Conservation (phyloP, 768 basidiomycete genomes). For the Suillus decipiens region DNA sequence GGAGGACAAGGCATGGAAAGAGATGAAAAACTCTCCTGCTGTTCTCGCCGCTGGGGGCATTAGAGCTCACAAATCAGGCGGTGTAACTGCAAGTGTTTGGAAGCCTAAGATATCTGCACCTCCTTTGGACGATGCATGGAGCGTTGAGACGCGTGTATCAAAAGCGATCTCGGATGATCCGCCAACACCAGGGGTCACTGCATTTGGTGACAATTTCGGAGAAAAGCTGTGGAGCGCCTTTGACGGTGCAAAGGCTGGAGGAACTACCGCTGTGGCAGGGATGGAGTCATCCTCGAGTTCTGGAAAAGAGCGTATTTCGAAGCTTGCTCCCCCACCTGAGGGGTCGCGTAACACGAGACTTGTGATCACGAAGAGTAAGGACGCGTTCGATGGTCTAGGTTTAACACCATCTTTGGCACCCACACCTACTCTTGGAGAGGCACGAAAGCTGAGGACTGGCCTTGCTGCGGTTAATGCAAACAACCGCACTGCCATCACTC, state of each 20-base stretch:
- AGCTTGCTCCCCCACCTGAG: constrained; percentile 27
- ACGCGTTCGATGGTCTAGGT: constrained; percentile 81
- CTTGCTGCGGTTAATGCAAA: constrained; percentile 52
- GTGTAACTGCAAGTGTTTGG: constrained; percentile 27
- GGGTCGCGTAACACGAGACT: constrained; percentile 35
- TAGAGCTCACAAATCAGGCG: constrained; percentile 29
- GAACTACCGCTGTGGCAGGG: constrained; percentile 5
- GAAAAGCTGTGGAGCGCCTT: constrained; percentile 58
- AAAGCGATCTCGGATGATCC: constrained; percentile 25
- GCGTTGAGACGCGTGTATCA: constrained; percentile 29
- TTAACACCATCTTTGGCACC: constrained; percentile 45
- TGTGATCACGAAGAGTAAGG: constrained; percentile 47
- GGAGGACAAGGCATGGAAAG: constrained; percentile 52
- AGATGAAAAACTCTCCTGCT: constrained; percentile 28
- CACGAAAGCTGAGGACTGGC: constrained; percentile 70
- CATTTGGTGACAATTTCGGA: constrained; percentile 72
- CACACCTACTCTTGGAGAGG: constrained; percentile 74
- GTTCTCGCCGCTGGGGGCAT: constrained; percentile 15
- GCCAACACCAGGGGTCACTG: constrained; percentile 31
- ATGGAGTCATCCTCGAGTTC: constrained; percentile 4
- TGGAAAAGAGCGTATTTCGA: constrained; percentile 24
- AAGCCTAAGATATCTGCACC: constrained; percentile 27
- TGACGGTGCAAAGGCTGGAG: constrained; percentile 30
- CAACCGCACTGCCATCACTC: constrained; percentile 20
- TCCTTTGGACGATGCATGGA: constrained; percentile 43